Percentiles rank a stretch among this genome's conserved stretches.
phyloP scores from a whole-genome alignment of 129 eudicot species.

The Flaveria trinervia region DNA sequence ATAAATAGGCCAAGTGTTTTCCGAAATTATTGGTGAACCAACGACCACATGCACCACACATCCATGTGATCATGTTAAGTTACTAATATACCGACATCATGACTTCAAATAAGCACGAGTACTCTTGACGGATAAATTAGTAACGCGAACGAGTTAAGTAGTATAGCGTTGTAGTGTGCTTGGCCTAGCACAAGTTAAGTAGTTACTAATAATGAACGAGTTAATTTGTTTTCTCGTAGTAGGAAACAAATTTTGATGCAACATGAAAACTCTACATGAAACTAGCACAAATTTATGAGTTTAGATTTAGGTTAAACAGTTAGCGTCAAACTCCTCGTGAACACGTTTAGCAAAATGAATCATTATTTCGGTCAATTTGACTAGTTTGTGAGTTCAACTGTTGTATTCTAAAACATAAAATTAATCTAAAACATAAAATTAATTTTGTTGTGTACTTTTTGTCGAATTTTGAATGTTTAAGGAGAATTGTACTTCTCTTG shows the following conservation, averaged over 20 bases:
- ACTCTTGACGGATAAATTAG: background rate
- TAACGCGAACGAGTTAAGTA: background rate
- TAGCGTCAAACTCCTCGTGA: too few relatives aligned
- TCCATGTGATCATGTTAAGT: conserved; percentile 30
- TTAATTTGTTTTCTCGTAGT: background rate
- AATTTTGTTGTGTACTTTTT: background rate
- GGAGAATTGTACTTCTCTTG: too few relatives aligned
- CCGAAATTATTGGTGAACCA: conserved; percentile 26
- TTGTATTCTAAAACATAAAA: too few relatives aligned
- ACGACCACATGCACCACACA: conserved; percentile 34
- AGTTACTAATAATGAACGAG: too few relatives aligned
- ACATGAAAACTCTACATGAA: background rate
- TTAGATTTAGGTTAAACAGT: background rate
- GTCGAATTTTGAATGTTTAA: too few relatives aligned
- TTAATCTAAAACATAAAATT: too few relatives aligned
- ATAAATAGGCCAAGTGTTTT: conserved; percentile 31
- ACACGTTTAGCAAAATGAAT: too few relatives aligned
- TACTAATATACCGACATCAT: background rate
- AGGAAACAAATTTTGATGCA: background rate
- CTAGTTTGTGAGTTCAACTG: background rate
- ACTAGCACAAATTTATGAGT: background rate
- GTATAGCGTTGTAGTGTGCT: background rate
- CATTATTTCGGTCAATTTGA: background rate
- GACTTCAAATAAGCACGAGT: background rate
- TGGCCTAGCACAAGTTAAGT: too few relatives aligned